Conservation (phyloP, 768 basidiomycete genomes). For the Mycena leptocephala region DNA sequence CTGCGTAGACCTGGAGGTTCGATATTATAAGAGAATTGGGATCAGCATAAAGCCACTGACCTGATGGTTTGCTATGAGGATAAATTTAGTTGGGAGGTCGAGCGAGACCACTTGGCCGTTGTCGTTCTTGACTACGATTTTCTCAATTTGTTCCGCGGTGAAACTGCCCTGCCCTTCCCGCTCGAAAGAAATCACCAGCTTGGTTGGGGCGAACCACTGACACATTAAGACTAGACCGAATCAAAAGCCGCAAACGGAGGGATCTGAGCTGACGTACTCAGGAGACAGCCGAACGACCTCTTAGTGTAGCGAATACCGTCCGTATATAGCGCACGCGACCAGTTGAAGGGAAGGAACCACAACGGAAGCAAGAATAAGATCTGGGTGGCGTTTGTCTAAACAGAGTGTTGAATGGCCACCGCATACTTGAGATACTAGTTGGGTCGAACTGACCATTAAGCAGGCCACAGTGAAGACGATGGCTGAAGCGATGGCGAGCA, state of each 20-base stretch:
- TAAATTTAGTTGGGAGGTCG: constrained; percentile 83
- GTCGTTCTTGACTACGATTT: constrained; percentile 69
- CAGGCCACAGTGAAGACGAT: constrained; percentile 76
- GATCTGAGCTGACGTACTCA: constrained; percentile 68
- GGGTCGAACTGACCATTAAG: constrained; percentile 56
- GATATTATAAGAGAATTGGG: neutral
- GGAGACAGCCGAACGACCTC: constrained; percentile 83
- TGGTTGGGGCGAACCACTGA: constrained; percentile 88
- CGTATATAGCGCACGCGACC: constrained; percentile 72
- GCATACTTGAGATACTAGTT: neutral
- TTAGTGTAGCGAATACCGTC: constrained; percentile 86
- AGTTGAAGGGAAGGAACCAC: constrained; percentile 72
- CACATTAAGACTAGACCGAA: constrained; percentile 76
- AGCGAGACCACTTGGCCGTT: constrained; percentile 73
- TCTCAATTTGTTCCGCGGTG: constrained; percentile 71
- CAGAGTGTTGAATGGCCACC: neutral
- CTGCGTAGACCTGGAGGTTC: constrained; percentile 73
- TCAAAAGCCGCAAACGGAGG: neutral
- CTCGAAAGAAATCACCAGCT: constrained; percentile 82
- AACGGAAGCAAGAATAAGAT: constrained; percentile 81
- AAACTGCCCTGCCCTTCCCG: constrained; percentile 77
- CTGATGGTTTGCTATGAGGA: constrained; percentile 95
- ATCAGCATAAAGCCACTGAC: constrained; percentile 55
- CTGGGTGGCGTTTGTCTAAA: constrained; percentile 76
- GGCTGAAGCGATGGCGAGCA: constrained; percentile 68